Base-by-base conservation (phyloP, 2,329 filamentous ascomycete genomes). In the Fusarium annulatum region DNA sequence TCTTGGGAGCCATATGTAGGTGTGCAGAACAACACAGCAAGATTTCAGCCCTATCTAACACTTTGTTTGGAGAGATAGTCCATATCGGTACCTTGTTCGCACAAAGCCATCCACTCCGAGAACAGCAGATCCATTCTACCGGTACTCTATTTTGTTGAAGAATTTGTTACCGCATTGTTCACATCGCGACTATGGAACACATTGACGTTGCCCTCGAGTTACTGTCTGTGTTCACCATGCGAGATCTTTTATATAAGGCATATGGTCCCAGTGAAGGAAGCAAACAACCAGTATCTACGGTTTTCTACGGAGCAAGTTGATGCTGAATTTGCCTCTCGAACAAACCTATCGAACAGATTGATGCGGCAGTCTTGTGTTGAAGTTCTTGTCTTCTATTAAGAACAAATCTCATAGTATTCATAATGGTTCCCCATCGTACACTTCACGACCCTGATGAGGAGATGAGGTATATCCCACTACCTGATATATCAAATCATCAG, bases 401-500 rank as follows among this genome's bases (percentile, higher is more conserved):
- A 30, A 59, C 23, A 26, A 38, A 36, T 19, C 33, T 45, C 52
- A 46, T 53, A 59, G 43, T 60, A 48, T 49, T 43, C 56, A 65
- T 49, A 42, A 74, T 74, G 71, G 39, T 48, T 36, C 26, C n/a
- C 16, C 57, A 46, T 52, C 49, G 34, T 53, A n/a, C 49, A 30
- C 14, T 46, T 39, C 26, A 55, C 16, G 21, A 39, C 15, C 21
- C 46, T 5, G 45, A 55, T 8, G 53, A 57, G 46, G 66, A 49
- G 56, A n/a, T 45, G 18, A 53, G 42, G 28, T 41, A 26, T 33
- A 51, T 61, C 33, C 56, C 53, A 15, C 58, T 70, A 5, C 42
- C 61, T 38, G 74, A 77, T 23, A 57, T 82, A 15, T 66, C 76
- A 11, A 41, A 65, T 16, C n/a, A 33, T 18, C 76, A 78, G 14